Evolutionary conservation across 495 filamentous ascomycete genomes (phyloP).

Genomic region (Astrothelium macrocarpum): DNA sequence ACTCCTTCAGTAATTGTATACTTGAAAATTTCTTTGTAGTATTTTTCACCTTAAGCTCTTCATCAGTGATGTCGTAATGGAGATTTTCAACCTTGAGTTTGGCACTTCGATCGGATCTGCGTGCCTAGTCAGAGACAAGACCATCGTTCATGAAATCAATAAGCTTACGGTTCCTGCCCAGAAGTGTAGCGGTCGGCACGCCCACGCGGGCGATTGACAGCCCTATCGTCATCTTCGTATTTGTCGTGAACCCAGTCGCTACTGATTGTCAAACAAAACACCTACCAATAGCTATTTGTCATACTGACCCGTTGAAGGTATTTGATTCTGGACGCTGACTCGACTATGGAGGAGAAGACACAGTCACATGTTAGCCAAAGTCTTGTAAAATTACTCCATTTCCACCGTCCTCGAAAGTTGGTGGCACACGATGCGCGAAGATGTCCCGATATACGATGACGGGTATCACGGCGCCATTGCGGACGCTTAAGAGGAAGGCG

Average conservation of each 20-base stretch:
- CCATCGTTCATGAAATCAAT: slow-evolving; percentile 14
- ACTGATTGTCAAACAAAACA: slow-evolving; percentile 22
- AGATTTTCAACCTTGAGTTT: slow-evolving; percentile 84
- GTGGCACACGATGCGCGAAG: neutral
- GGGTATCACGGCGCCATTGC: neutral
- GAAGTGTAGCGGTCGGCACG: slow-evolving; percentile 14
- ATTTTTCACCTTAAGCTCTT: slow-evolving; percentile 57
- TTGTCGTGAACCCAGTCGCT: slow-evolving; percentile 91
- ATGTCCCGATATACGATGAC: neutral
- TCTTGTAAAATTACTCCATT: neutral
- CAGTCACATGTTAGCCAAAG: slow-evolving; percentile 1
- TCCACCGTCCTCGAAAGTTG: neutral
- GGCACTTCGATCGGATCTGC: slow-evolving; percentile 37
- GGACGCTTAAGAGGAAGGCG: neutral
- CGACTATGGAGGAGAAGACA: neutral
- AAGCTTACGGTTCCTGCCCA: slow-evolving; percentile 19
- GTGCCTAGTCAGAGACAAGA: slow-evolving; percentile 14
- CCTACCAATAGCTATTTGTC: neutral
- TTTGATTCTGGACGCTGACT: neutral
- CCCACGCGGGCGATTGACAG: slow-evolving; percentile 33
- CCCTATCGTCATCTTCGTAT: slow-evolving; percentile 56
- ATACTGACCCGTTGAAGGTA: neutral
- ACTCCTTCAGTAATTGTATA: neutral
- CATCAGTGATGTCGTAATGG: slow-evolving; percentile 85
- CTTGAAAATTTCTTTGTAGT: neutral